Conservation (phyloP, 208 protist genomes). For the Trypanosoma scelopori region DNA sequence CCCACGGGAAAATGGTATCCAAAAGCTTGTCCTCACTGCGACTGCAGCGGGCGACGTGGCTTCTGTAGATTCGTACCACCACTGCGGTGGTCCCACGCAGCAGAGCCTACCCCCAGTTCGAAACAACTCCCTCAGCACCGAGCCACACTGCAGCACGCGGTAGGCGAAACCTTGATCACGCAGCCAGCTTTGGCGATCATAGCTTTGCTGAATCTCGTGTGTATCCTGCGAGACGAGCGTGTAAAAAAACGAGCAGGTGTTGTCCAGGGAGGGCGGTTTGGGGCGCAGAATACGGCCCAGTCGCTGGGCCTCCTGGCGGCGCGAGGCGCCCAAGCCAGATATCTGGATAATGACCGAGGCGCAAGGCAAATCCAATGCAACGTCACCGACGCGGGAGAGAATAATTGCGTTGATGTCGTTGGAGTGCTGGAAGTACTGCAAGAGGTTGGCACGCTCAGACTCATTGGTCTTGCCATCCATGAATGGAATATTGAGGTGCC, state of each 20-base stretch:
- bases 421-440: slow-evolving; percentile 87
- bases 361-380: slow-evolving; percentile 97
- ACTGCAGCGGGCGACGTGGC: not conserved
- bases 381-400: slow-evolving; percentile 97
- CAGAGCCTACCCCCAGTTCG: slow-evolving; percentile 50
- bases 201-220: slow-evolving; percentile 95
- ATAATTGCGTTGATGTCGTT: slow-evolving; percentile 94
- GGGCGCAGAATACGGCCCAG: slow-evolving; percentile 96
- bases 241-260: slow-evolving; percentile 98
- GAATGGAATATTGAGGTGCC: slow-evolving; percentile 81
- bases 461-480: slow-evolving; percentile 87
- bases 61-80: slow-evolving; percentile 68
- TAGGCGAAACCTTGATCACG: slow-evolving; percentile 95
- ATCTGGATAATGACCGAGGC: slow-evolving; percentile 99
- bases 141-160: slow-evolving; percentile 65
- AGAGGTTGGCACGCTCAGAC: slow-evolving; percentile 73
- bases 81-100: slow-evolving; percentile 78
- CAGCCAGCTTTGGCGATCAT: slow-evolving; percentile 98
- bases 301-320: slow-evolving; percentile 97
- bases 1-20: slow-evolving; percentile 56
- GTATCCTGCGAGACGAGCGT: slow-evolving; percentile 97
- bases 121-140: slow-evolving; percentile 39
- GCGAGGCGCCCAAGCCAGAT: slow-evolving; percentile 94
- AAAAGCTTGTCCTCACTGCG: slow-evolving; percentile 29
- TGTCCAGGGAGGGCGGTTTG: slow-evolving; percentile 93